Base-by-base conservation (phyloP, 2,329 filamentous ascomycete species). In the Ilyonectria destructans region DNA sequence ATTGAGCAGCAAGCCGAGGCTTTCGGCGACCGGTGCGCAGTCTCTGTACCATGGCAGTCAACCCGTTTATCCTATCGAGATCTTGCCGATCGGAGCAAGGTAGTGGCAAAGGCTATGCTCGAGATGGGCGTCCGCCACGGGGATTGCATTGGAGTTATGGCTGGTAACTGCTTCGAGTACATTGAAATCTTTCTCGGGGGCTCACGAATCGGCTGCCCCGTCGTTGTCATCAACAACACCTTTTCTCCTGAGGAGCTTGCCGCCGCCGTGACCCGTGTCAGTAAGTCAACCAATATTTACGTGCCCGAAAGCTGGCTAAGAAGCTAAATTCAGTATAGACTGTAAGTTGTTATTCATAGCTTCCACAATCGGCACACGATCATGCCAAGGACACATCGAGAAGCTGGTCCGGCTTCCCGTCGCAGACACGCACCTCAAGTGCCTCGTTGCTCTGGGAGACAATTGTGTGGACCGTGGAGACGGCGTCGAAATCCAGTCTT, bases 91-190 rank as follows among this genome's bases (percentile, higher is more conserved):
- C 65, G 61, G 4, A 68, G 61, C 35, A 59, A 33, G 29, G 9
- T 61, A 5, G 43, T 68, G 48, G 61, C 65, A 1, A 56, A 51
- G 23, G 56, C 61, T 1, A 29, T 71, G 19, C 82, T 71, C 8
- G 37, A 54, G 31, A 37, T 58, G 21, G 64, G 60, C 1, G 6
- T 65, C 6, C 6, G 29, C 1, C 64, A 48, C 45, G 68, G 68
- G 1, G 56, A 69, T 6, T 56, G 64, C 13, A 46, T 67, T 2
- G 59, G 64, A 2, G 62, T 69, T 21, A 68, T 69, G 68, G 68
- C 60, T 9, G 68, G 68, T 0, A 69, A 69, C 26, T 67, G 68
- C 37, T 45, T 46, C 23, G 37, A 68, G 49, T 68, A 69, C 21
- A 55, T 67, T n/a, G 65, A 67, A 2, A 33, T 62, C 1, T 68